Evolutionary conservation across 2,329 filamentous ascomycete genomes (phyloP).

Genomic region (Aspergillus chevalieri): DNA sequence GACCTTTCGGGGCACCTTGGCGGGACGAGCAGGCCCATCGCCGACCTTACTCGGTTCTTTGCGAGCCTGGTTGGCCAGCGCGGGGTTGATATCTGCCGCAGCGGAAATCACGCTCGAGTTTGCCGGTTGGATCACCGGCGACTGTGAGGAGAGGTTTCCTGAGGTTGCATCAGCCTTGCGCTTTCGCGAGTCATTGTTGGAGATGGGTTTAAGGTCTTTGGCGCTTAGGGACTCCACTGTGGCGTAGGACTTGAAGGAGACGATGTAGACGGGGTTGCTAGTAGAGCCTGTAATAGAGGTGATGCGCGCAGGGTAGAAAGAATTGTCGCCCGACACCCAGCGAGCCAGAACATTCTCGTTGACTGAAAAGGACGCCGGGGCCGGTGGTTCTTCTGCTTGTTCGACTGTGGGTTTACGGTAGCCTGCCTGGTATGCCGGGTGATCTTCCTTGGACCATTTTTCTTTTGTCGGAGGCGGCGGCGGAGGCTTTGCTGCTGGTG

Average conservation of each 20-base stretch:
- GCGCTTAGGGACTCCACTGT: conserved; percentile 74
- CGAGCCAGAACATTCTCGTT: conserved; percentile 88
- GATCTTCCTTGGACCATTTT: conserved; percentile 76
- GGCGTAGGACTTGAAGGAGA: conserved; percentile 86
- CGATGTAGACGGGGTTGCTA: conserved; percentile 85
- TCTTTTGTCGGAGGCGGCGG: conserved; percentile 54
- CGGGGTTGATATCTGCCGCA: conserved; percentile 60
- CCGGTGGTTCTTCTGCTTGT: conserved; percentile 46
- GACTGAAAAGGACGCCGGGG: conserved; percentile 63
- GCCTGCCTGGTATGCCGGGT: conserved; percentile 66
- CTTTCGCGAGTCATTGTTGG: conserved; percentile 62
- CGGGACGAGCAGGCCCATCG: conserved; percentile 53
- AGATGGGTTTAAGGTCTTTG: conserved; percentile 75
- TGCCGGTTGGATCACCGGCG: conserved; percentile 34
- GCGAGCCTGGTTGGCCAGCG: conserved; percentile 57
- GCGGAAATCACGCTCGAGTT: conserved; percentile 58
- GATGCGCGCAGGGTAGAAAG: conserved; percentile 87
- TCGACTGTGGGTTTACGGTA: conserved; percentile 41
- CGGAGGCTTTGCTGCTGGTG: conserved; percentile 43
- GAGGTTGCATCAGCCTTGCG: conserved; percentile 77
- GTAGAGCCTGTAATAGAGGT: conserved; percentile 88
- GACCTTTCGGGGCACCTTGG: conserved; percentile 67
- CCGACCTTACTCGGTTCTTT: conserved; percentile 59
- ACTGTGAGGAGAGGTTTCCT: conserved; percentile 42
- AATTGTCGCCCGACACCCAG: conserved; percentile 82